phyloP scores from a whole-genome alignment of 2,329 filamentous ascomycete species.

The Botryosphaeria dothidea region DNA sequence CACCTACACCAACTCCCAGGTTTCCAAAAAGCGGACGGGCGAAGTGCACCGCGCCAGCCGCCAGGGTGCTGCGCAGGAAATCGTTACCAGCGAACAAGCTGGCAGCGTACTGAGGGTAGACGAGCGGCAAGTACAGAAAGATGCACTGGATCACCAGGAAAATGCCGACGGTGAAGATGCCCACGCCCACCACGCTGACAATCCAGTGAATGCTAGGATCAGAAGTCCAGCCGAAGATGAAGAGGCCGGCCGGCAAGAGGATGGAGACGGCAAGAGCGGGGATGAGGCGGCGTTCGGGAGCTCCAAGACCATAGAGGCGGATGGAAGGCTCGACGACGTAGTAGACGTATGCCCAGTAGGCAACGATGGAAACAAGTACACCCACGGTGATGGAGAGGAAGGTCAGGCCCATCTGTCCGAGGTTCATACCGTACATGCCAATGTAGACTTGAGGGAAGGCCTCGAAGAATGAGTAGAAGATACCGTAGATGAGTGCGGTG shows the following conservation, averaged over 20 bases:
- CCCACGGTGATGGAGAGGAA: constrained; percentile 36
- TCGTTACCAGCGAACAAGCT: constrained; percentile 63
- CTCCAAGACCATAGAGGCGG: constrained; percentile 24
- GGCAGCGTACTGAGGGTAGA: constrained; percentile 51
- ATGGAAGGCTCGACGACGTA: constrained; percentile 28
- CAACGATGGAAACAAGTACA: constrained; percentile 25
- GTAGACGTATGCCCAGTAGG: constrained; percentile 28
- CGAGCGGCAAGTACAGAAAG: constrained; percentile 43
- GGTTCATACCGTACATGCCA: constrained; percentile 41
- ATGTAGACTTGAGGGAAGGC: constrained; percentile 44
- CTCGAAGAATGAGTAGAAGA: constrained; percentile 28
- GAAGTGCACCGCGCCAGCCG: constrained; percentile 62
- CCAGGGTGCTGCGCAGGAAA: constrained; percentile 47
- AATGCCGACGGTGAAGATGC: constrained; percentile 39
- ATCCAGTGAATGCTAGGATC: constrained; percentile 38
- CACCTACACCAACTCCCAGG: constrained; percentile 60
- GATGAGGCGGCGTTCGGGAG: constrained; percentile 34
- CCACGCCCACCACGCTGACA: constrained; percentile 42
- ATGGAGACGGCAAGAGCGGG: constrained; percentile 34
- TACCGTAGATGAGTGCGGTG: constrained; percentile 24
- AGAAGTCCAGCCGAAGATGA: constrained; percentile 38
- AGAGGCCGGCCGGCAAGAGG: constrained; percentile 32
- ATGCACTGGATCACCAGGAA: constrained; percentile 47
- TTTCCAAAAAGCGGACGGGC: constrained; percentile 60
- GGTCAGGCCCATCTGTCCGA: constrained; percentile 34